These are phyloP conservation scores for Jackrogersella multiformis DNA, from an alignment of 495 filamentous ascomycete species.

Conservation along the genomic window DNA sequence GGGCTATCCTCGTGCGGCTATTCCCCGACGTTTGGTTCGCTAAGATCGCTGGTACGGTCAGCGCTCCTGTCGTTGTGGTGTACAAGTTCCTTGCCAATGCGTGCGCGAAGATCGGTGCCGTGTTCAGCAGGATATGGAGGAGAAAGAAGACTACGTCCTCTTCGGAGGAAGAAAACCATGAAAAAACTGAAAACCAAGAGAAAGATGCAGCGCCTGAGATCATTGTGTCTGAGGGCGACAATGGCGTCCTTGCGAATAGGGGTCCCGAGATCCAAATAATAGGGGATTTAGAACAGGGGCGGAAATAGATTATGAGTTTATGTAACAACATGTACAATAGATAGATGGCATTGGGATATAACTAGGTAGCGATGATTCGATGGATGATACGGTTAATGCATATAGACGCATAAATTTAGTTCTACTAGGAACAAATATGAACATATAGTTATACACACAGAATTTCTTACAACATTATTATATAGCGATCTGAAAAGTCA, in stretches of 20 bases:
- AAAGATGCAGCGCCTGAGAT: slow-evolving; percentile 31
- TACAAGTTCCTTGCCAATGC: slow-evolving; percentile 29
- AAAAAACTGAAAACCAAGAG: neutral
- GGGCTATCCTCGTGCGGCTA: slow-evolving; percentile 75
- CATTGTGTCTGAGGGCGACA: slow-evolving; percentile 22
- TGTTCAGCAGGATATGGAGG: slow-evolving; percentile 39
- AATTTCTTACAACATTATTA: no score
- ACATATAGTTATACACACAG: no score
- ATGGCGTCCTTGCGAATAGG: neutral
- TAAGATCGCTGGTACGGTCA: slow-evolving; percentile 30
- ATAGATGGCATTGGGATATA: slow-evolving; percentile 5
- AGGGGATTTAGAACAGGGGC: slow-evolving; percentile 31
- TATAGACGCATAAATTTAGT: no score
- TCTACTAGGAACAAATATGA: no score
- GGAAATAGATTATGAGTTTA: slow-evolving; percentile 12
- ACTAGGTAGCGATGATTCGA: neutral
- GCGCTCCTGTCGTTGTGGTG: slow-evolving; percentile 37
- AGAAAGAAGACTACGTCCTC: slow-evolving; percentile 1
- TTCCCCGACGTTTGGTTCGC: slow-evolving; percentile 68
- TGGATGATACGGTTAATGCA: neutral
- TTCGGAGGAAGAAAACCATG: neutral
- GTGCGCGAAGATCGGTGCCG: slow-evolving; percentile 7
- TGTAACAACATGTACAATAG: slow-evolving; percentile 18
- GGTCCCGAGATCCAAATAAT: slow-evolving; percentile 30
- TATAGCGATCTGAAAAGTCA: no score